Base-by-base conservation (phyloP, 2,329 filamentous ascomycete species). In the Trichoderma semiorbis region DNA sequence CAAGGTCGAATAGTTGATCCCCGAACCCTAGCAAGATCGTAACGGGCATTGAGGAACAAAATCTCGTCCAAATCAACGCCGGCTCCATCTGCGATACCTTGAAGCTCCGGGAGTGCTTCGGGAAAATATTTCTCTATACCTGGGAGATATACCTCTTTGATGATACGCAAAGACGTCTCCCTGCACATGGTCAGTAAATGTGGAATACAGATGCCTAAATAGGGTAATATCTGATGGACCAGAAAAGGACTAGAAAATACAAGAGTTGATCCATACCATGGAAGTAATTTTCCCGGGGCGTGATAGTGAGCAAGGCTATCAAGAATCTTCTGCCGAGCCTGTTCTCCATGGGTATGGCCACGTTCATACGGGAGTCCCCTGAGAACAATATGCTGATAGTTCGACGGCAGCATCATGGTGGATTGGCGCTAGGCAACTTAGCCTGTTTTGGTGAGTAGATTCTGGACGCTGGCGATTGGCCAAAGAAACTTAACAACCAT, bases 381-480 rank as follows among this genome's bases (percentile, higher is more conserved):
- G 5, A 71, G 73, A 18, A 77, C 74, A 34, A 78, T 70, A 70
- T 77, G 76, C 71, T 78, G 74, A 70, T 77, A 77, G 47, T 65
- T 70, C 21, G 60, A 30, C 34, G 7, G 26, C 18, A 36, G 18
- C 21, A 61, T 30, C 69, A 71, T 58, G 24, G 32, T 39, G 21
- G 64, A 12, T 55, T 64, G 43, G 24, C 24, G 36, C 34, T 47
- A 50, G 34, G n/a, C 5, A 43, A 21, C 7, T 14, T 50, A 50
- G 43, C 43, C 43, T 50, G 18, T 50, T 5, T 12, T 50, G 43
- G 43, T 21, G n/a, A 50, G 43, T 1, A 50, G n/a, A 50, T 50
- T 50, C 43, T 50, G 43, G n/a, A 50, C 5, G 43, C 43, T 50
- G 43, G n/a, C 43, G 43, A 50, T 50, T 21, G 43, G 43, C 39